phyloP scores from a whole-genome alignment of 208 protist species.

The Blastocrithidia nonstop region DNA sequence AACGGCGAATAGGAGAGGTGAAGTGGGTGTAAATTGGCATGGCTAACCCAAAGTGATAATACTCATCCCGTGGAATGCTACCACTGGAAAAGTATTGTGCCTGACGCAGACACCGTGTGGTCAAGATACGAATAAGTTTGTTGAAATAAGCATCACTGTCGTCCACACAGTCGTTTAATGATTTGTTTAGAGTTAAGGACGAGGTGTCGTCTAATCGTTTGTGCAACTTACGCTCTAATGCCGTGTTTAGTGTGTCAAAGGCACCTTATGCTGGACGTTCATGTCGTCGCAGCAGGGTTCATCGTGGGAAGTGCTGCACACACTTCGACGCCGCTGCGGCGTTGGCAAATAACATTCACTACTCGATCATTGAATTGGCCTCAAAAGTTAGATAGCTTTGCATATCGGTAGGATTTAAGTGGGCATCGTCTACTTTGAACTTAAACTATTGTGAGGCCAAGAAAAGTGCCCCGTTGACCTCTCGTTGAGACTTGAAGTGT shows the following conservation, averaged over 20 bases:
- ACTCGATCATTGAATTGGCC: constrained; percentile 92
- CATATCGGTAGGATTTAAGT: constrained; percentile 82
- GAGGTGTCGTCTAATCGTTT: constrained; percentile 64
- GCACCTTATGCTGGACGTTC: constrained; percentile 64
- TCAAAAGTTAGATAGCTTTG: constrained; percentile 82
- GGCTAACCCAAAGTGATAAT: constrained; percentile 89
- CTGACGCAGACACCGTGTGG: constrained; percentile 85
- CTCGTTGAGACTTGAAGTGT: constrained; percentile 70
- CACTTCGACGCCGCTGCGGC: constrained; percentile 75
- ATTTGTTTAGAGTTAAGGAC: constrained; percentile 72
- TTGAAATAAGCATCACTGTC: constrained; percentile 80
- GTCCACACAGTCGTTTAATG: constrained; percentile 66
- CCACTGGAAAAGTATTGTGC: constrained; percentile 88
- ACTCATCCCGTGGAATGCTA: constrained; percentile 66
- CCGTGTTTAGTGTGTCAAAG: constrained; percentile 78
- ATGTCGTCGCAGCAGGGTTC: constrained; percentile 84
- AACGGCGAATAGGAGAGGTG: constrained; percentile 91
- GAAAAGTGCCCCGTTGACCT: constrained; percentile 75
- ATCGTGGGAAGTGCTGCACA: constrained; percentile 55
- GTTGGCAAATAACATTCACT: constrained; percentile 96
- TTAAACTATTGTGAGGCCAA: constrained; percentile 84
- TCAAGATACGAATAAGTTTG: constrained; percentile 81
- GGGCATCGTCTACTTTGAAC: constrained; percentile 81
- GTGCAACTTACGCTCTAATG: constrained; percentile 34
- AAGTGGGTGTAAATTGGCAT: constrained; percentile 93